These are phyloP conservation scores for Elongisporangium undulatum DNA, from an alignment of 352 stramenopile species.

Conservation along the genomic window DNA sequence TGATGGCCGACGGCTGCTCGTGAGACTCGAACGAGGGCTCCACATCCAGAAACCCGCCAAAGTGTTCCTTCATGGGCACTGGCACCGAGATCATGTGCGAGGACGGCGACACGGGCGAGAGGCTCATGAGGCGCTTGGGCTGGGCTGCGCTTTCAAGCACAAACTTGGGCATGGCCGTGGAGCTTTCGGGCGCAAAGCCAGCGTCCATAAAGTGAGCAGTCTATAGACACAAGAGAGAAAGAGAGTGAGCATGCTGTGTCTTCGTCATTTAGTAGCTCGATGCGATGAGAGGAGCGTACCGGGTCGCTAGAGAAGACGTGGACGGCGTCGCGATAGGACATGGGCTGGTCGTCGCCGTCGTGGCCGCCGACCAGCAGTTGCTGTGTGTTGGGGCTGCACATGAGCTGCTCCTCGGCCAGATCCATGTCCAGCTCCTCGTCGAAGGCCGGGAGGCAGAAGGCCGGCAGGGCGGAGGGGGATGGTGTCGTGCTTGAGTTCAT, in stretches of 20 bases:
- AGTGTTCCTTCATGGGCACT: constrained; percentile 45
- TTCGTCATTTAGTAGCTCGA: no score
- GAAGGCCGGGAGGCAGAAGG: constrained; percentile 13
- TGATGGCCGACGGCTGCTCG: constrained; percentile 35
- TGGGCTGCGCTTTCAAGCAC: constrained; percentile 11
- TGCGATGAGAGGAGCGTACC: neutral
- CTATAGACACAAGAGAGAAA: neutral
- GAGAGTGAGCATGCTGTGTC: neutral
- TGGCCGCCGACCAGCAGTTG: neutral
- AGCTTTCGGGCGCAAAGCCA: neutral
- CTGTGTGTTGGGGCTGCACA: neutral
- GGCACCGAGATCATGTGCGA: constrained; percentile 27
- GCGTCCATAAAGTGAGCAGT: neutral
- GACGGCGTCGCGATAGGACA: constrained; percentile 37
- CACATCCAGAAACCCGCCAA: constrained; percentile 36
- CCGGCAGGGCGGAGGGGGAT: constrained; percentile 2
- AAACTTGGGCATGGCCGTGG: constrained; percentile 8
- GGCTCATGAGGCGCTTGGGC: constrained; percentile 1
- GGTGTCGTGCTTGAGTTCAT: constrained; percentile 4
- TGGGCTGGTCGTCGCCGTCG: constrained; percentile 12
- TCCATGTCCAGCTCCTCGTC: constrained; percentile 30
- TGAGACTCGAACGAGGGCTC: constrained; percentile 52
- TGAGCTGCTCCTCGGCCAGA: constrained; percentile 10
- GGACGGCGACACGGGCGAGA: constrained; percentile 46
- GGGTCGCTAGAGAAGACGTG: constrained; percentile 35